These are phyloP conservation scores for Rhodotorula sp. DNA, from an alignment of 1,284 basidiomycete genomes.

Conservation along the genomic window DNA sequence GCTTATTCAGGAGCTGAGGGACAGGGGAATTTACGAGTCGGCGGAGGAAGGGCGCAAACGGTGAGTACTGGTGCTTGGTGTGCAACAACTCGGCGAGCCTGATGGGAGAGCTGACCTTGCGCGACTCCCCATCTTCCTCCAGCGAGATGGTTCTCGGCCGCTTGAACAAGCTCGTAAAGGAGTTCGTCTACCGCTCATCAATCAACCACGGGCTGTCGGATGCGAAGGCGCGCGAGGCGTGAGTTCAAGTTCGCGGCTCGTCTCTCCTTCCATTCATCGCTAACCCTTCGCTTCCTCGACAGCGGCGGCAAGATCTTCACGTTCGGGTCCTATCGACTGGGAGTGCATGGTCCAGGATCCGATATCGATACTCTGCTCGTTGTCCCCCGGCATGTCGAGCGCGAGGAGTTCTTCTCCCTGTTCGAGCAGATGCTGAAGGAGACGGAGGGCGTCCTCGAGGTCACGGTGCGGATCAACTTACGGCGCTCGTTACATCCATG, in stretches of 20 bases:
- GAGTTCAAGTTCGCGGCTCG: background rate
- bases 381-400: slow-evolving; percentile 89
- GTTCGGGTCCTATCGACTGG: slow-evolving; percentile 80
- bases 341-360: slow-evolving; percentile 91
- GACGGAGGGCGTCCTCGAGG: slow-evolving; percentile 80
- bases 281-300: slow-evolving; percentile 47
- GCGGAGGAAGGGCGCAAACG: slow-evolving; percentile 84
- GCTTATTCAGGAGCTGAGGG: slow-evolving; percentile 82
- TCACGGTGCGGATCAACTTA: slow-evolving; percentile 68
- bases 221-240: slow-evolving; percentile 38
- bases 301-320: slow-evolving; percentile 99
- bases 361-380: slow-evolving; percentile 99
- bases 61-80: slow-evolving; percentile 57
- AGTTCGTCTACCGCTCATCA: slow-evolving; percentile 85
- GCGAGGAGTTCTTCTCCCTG: slow-evolving; percentile 92
- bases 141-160: slow-evolving; percentile 93
- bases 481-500: too few relatives aligned
- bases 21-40: slow-evolving; percentile 84
- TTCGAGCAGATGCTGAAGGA: slow-evolving; percentile 88
- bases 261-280: background rate
- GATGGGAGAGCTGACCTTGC: background rate
- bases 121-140: slow-evolving; percentile 18
- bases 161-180: slow-evolving; percentile 83
- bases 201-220: slow-evolving; percentile 50
- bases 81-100: background rate